Conservation (phyloP, 805 yeast genomes). For the Kodamaea sagamina region DNA sequence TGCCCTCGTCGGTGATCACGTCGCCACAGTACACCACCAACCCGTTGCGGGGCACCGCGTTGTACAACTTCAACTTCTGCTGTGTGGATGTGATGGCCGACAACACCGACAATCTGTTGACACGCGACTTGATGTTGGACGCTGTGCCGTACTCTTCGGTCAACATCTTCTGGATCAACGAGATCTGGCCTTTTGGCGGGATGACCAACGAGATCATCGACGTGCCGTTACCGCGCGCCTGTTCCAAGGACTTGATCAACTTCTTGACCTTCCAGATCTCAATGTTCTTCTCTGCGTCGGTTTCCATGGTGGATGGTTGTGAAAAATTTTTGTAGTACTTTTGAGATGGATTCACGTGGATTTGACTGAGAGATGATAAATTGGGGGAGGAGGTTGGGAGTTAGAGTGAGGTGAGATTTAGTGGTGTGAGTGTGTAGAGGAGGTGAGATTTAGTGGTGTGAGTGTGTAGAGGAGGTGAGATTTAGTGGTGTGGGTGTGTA, state of each 20-base stretch:
- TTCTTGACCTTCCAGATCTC: slow-evolving; percentile 99
- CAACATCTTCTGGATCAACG: slow-evolving; percentile 84
- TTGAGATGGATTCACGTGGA: slow-evolving; percentile 1
- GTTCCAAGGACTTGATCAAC: slow-evolving; percentile 80
- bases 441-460: no score
- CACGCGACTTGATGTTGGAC: slow-evolving; percentile 96
- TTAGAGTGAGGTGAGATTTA: no score
- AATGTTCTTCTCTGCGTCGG: slow-evolving; percentile 86
- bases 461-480: no score
- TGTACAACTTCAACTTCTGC: slow-evolving; percentile 90
- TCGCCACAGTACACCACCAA: slow-evolving; percentile 98
- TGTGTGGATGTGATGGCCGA: slow-evolving; percentile 98
- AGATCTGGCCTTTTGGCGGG: slow-evolving; percentile 93
- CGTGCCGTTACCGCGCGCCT: slow-evolving; percentile 98
- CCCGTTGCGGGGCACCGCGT: slow-evolving; percentile 90
- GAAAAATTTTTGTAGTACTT: slow-evolving; percentile 8
- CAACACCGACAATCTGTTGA: slow-evolving; percentile 89
- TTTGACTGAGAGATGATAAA: background rate
- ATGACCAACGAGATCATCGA: slow-evolving; percentile 96
- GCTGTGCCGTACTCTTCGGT: slow-evolving; percentile 99
- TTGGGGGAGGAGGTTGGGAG: no score
- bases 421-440: no score
- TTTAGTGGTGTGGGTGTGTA: no score
- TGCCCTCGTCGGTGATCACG: slow-evolving; percentile 94
- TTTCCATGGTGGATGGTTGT: slow-evolving; percentile 27